A percentile compares a stretch with the other conserved stretches of the same genome.
phyloP scores from a whole-genome alignment of 2,329 filamentous ascomycete species.

The Fusarium illudens region DNA sequence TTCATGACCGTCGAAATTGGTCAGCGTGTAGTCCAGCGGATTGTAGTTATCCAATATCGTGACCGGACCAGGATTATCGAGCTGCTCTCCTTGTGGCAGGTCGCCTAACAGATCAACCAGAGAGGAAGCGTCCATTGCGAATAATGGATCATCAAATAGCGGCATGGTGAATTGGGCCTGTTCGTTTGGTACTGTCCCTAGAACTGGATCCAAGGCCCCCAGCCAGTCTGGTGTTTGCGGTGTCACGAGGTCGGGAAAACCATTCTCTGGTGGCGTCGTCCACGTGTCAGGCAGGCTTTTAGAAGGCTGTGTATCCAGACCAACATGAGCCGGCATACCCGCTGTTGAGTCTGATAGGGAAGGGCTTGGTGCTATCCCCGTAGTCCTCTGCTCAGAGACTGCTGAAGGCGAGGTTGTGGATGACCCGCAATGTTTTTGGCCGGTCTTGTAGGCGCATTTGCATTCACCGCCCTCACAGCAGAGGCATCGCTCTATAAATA shows the following conservation, averaged over 20 bases:
- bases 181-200: not conserved
- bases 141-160: not conserved
- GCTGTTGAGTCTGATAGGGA: too few species aligned
- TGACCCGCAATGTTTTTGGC: not conserved
- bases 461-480: conserved; percentile 12
- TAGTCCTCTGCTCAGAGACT: not conserved
- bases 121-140: not conserved
- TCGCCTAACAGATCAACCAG: not conserved
- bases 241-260: not conserved
- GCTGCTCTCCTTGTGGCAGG: not conserved
- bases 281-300: not conserved
- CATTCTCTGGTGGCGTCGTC: not conserved
- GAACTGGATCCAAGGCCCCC: not conserved
- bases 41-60: not conserved
- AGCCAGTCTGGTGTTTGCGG: not conserved
- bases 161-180: not conserved
- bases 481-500: conserved; percentile 3
- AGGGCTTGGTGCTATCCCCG: not conserved
- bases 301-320: not conserved
- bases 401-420: not conserved
- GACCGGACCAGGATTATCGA: not conserved
- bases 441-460: conserved; percentile 12
- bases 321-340: not conserved
- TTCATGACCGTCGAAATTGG: not conserved
- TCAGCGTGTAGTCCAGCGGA: not conserved